phyloP scores from a whole-genome alignment of 768 basidiomycete species.

The Leccinum pellstonianum region DNA sequence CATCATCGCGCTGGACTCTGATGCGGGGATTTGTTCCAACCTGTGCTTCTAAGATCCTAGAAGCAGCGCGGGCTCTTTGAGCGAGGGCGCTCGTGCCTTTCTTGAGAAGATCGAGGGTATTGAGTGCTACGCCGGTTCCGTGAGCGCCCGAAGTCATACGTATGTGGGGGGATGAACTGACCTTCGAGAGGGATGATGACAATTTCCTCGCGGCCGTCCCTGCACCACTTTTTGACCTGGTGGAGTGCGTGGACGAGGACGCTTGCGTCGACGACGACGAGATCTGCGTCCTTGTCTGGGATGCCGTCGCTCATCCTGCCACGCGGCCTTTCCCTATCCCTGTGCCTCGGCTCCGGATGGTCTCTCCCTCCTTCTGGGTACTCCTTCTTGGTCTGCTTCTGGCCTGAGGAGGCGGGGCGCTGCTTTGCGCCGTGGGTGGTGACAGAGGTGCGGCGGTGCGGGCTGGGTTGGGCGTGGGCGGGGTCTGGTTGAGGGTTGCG shows the following conservation, averaged over 20 bases:
- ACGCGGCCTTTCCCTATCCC: slow-evolving; percentile 21
- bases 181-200: slow-evolving; percentile 89
- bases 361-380: slow-evolving; percentile 22
- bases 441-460: slow-evolving; percentile 19
- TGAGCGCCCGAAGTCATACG: not conserved
- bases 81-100: slow-evolving; percentile 81
- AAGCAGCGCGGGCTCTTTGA: slow-evolving; percentile 81
- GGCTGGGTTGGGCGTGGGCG: slow-evolving; percentile 11
- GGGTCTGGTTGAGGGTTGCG: slow-evolving; percentile 30
- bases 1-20: slow-evolving; percentile 77
- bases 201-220: slow-evolving; percentile 72
- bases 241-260: slow-evolving; percentile 76
- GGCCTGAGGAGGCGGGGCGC: slow-evolving; percentile 18
- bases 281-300: slow-evolving; percentile 61
- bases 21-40: slow-evolving; percentile 82
- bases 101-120: slow-evolving; percentile 90
- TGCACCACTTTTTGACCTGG: slow-evolving; percentile 81
- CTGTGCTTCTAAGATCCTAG: slow-evolving; percentile 84
- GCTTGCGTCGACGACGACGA: slow-evolving; percentile 78
- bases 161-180: slow-evolving; percentile 33
- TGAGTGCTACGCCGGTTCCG: slow-evolving; percentile 56
- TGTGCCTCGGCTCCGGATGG: slow-evolving; percentile 17
- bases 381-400: slow-evolving; percentile 27
- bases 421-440: slow-evolving; percentile 22
- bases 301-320: slow-evolving; percentile 29